phyloP scores from a whole-genome alignment of 768 basidiomycete species.

The Astraeus odoratus region DNA sequence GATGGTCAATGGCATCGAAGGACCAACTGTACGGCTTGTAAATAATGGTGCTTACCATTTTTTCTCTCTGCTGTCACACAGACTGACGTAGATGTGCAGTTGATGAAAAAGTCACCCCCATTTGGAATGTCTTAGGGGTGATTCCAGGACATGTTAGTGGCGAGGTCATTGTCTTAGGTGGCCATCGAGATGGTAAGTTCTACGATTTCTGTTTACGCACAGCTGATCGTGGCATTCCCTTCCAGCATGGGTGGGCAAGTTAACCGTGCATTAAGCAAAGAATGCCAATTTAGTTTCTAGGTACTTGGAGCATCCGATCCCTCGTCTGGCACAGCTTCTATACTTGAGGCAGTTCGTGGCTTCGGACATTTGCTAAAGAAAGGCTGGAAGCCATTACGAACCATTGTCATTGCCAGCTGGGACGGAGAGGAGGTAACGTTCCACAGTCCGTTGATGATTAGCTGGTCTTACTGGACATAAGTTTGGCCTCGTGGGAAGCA shows the following conservation, averaged over 20 bases:
- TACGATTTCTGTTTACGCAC: neutral
- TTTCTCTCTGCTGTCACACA: neutral
- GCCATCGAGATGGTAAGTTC: slow-evolving; percentile 60
- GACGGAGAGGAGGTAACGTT: slow-evolving; percentile 57
- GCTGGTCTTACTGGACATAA: slow-evolving; percentile 8
- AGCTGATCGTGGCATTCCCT: neutral
- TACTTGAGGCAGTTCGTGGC: slow-evolving; percentile 72
- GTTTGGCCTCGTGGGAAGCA: slow-evolving; percentile 52
- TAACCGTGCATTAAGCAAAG: neutral
- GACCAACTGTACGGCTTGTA: slow-evolving; percentile 43
- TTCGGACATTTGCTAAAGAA: slow-evolving; percentile 57
- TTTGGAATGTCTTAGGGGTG: slow-evolving; percentile 64
- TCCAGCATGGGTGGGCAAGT: slow-evolving; percentile 13
- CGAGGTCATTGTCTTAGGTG: slow-evolving; percentile 64
- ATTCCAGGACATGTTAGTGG: slow-evolving; percentile 60
- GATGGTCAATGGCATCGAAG: slow-evolving; percentile 36
- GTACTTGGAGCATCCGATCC: slow-evolving; percentile 80
- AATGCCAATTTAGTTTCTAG: slow-evolving; percentile 21
- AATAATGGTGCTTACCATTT: slow-evolving; percentile 43
- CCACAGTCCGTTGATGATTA: neutral
- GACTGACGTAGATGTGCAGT: slow-evolving; percentile 21
- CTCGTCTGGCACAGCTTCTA: slow-evolving; percentile 69
- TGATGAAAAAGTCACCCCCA: slow-evolving; percentile 52
- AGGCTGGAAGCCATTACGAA: slow-evolving; percentile 83
- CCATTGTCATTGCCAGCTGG: slow-evolving; percentile 68